Base-by-base conservation (phyloP, 163 green algal species). In the Volvox carteri region DNA sequence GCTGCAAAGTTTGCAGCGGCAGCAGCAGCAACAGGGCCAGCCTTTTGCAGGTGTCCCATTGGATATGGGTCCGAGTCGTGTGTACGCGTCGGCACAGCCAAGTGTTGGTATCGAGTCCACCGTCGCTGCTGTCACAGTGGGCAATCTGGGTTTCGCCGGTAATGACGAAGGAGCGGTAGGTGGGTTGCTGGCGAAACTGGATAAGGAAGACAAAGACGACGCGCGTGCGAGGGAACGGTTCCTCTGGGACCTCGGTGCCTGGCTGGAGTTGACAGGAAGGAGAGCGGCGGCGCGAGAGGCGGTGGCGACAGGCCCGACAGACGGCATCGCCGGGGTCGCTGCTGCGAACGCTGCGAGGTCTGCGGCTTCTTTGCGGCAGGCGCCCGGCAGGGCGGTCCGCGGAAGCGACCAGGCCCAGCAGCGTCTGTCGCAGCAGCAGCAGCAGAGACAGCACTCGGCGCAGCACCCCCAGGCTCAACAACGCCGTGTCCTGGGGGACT, bases 181-280 rank as follows among this genome's bases (percentile, higher is more conserved):
- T 42, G 73, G 73, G 5, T 65, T 28, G 1, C 46, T 80, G 73
- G 42, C 73, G 44, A 44, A 80, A 1, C 35, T 37, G 12, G 56
- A 86, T n/a, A 65, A 79, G 11, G 81, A 79, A 2, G 81, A 87
- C 48, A 41, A n/a, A 4, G 65, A 87, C 3, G 81, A 87, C 33
- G 81, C 81, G 19, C 46, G 81, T 0, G 81, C 81, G 23, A 19
- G 81, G 33, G 81, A 87, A 46, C 30, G 81, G 1, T 87, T 87
- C 25, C 48, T 87, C 30, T 87, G 67, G 65, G 81, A 87, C 35
- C 25, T 87, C 7, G 81, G 81, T 6, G 81, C 81, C 8, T 87
- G 81, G 81, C 67, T 87, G 6, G 81, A 87, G 46, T 1, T 14
- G 50, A 30, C 6, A 4, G 50, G 28, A 12, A 12, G 19, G 75